Percentiles rank a stretch among this genome's conserved stretches.
These are phyloP conservation scores for Trichomonascaceae sp. DNA, from an alignment of 1,139 yeast genomes.

Conservation along the genomic window DNA sequence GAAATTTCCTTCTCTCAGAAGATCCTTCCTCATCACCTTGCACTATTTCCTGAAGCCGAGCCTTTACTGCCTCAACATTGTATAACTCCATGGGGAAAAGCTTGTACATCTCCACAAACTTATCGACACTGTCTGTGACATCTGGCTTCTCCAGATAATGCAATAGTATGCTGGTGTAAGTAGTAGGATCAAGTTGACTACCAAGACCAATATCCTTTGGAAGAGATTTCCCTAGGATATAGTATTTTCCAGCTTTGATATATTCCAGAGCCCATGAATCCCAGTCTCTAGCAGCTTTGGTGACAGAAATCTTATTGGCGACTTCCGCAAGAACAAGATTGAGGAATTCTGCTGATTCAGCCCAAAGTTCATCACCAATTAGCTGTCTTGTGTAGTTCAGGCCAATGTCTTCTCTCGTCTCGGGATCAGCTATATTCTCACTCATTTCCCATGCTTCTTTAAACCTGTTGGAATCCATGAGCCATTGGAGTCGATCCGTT, in stretches of 20 bases:
- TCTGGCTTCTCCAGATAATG: slow-evolving; percentile 32
- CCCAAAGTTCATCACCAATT: slow-evolving; percentile 49
- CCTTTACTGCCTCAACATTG: slow-evolving; percentile 43
- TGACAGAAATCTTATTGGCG: slow-evolving; percentile 21
- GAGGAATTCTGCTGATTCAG: slow-evolving; percentile 49
- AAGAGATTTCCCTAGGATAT: slow-evolving; percentile 45
- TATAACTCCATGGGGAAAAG: slow-evolving; percentile 59
- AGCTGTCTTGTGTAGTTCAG: slow-evolving; percentile 54
- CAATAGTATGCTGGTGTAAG: slow-evolving; percentile 50
- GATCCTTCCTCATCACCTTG: slow-evolving; percentile 25
- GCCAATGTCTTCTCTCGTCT: slow-evolving; percentile 56
- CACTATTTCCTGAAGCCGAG: slow-evolving; percentile 42
- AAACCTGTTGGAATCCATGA: slow-evolving; percentile 45
- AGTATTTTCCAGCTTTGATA: slow-evolving; percentile 44
- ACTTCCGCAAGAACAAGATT: slow-evolving; percentile 35
- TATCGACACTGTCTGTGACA: slow-evolving; percentile 34
- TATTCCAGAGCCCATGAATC: slow-evolving; percentile 55
- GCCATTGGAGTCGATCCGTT: slow-evolving; percentile 71
- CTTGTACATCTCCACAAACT: slow-evolving; percentile 39
- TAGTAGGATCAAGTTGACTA: slow-evolving; percentile 30
- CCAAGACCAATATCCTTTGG: slow-evolving; percentile 43
- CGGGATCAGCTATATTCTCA: slow-evolving; percentile 45
- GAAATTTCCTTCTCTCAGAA: slow-evolving; percentile 33
- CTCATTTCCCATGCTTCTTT: slow-evolving; percentile 76
- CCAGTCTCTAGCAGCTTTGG: slow-evolving; percentile 46